Evolutionary conservation across 345 rosid species (phyloP), one percentile per base, ranked within the genome.

Genomic region (Ricinus communis): DNA sequence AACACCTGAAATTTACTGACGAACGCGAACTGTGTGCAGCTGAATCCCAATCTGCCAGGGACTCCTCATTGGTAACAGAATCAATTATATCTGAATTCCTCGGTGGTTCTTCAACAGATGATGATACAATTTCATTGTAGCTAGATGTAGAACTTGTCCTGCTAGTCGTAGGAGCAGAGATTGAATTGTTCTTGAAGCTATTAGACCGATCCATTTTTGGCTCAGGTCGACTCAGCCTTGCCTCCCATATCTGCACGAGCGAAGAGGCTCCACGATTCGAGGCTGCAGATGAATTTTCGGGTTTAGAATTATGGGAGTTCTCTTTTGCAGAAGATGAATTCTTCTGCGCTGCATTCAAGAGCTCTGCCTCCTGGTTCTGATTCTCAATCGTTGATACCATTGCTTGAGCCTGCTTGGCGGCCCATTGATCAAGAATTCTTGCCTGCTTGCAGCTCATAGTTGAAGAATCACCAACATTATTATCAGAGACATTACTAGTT

Each of bases 231-330:
- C 43, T 22, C 2, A 77, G 77, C 80, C 91, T 87, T 1, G 94
- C 93, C 71, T 93, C 97, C 96, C 98, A 93, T 68, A 91, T 90
- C 77, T 89, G 97, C 47, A 93, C 98, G 11, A 93, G 88, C 9
- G 97, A 93, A 27, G 96, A 91, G 43, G 98, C 97, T 0, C 87
- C 90, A 22, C 24, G 79, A 22, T 71, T 83, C 9, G 63, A 71
- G 0, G 49, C 63, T 43, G 3, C 67, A 1, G 68, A 45, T 11
- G 76, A 36, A 16, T 52, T 61, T 53, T 71, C 79, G 2, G 57
- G 72, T 62, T 76, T 40, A 28, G 45, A 8, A 22, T 41, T 24
- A 25, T 52, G 66, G 10, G 65, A 40, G 30, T 28, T 63, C 25
- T 77, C 56, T 33, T 22, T 16, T 10, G 46, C 61, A 9, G 65